A percentile compares a stretch with the other conserved stretches of the same genome.
These are phyloP conservation scores for Aphelidium insulamus DNA, from an alignment of 371 early-diverging fungal genomes.

Conservation along the genomic window DNA sequence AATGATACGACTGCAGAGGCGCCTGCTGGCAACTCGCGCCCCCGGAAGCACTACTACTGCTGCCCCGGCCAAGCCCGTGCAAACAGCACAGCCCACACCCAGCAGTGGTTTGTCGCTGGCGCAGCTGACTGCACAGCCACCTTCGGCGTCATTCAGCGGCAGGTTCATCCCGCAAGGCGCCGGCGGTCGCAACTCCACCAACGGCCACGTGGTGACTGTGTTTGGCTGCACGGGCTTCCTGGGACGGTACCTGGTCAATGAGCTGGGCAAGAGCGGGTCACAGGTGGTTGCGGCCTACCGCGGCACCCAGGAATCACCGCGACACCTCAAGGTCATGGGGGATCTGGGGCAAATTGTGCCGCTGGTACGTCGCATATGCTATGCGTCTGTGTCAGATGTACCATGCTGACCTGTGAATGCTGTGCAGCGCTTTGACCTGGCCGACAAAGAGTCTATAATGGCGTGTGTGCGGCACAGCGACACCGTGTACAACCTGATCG, in stretches of 20 bases:
- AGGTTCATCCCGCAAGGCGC: constrained; percentile 9
- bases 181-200: constrained; percentile 39
- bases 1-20: no score
- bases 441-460: constrained; percentile 54
- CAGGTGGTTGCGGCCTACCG: constrained; percentile 80
- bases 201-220: constrained; percentile 77
- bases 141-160: background rate
- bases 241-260: constrained; percentile 77
- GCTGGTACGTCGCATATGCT: constrained; percentile 18
- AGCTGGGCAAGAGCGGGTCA: constrained; percentile 63
- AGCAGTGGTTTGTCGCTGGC: background rate
- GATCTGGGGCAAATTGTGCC: constrained; percentile 87
- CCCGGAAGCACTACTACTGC: no score
- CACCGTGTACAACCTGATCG: constrained; percentile 81
- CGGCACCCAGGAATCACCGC: constrained; percentile 50
- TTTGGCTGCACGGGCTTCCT: constrained; percentile 91
- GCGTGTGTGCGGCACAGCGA: constrained; percentile 80
- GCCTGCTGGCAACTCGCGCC: no score
- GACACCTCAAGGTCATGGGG: constrained; percentile 75
- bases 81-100: constrained; percentile 3
- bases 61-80: constrained; percentile 5
- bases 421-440: constrained; percentile 56
- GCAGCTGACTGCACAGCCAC: background rate
- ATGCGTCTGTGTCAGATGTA: background rate
- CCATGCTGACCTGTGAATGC: background rate